phyloP scores from a whole-genome alignment of 1,284 basidiomycete species.

The Ustilago tritici region DNA sequence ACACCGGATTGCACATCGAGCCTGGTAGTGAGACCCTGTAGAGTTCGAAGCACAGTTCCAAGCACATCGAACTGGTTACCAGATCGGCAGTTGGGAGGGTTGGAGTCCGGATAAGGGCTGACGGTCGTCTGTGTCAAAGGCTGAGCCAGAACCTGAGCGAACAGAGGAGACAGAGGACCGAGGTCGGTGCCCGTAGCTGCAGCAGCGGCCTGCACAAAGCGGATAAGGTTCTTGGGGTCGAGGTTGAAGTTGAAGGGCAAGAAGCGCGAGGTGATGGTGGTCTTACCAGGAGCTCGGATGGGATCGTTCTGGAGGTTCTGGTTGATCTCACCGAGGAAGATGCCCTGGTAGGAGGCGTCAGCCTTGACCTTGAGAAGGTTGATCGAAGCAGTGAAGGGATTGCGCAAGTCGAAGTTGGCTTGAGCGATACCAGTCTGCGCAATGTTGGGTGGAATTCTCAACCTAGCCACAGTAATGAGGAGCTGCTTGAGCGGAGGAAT shows the following conservation, averaged over 20 bases:
- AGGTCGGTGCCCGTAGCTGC: conserved; percentile 75
- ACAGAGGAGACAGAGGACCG: conserved; percentile 76
- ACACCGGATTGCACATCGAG: conserved; percentile 69
- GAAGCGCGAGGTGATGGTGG: conserved; percentile 75
- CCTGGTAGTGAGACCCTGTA: conserved; percentile 76
- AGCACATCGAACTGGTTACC: conserved; percentile 72
- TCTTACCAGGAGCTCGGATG: conserved; percentile 77
- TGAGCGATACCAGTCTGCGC: conserved; percentile 58
- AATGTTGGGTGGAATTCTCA: conserved; percentile 69
- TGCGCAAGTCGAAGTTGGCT: conserved; percentile 72
- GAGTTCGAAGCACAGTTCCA: conserved; percentile 76
- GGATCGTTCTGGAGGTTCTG: conserved; percentile 73
- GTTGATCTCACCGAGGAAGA: conserved; percentile 72
- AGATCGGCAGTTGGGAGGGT: conserved; percentile 74
- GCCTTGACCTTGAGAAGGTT: conserved; percentile 77
- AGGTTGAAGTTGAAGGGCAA: conserved; percentile 78
- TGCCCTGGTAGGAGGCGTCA: conserved; percentile 73
- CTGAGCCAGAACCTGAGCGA: conserved; percentile 75
- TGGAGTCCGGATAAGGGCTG: conserved; percentile 71
- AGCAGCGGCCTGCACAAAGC: conserved; percentile 75
- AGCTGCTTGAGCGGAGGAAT: conserved; percentile 79
- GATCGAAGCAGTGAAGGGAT: conserved; percentile 82
- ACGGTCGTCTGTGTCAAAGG: conserved; percentile 76
- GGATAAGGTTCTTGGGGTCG: conserved; percentile 76
- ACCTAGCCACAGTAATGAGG: conserved; percentile 72